phyloP scores from a whole-genome alignment of 2,329 filamentous ascomycete species.

The Escovopsis sp. region DNA sequence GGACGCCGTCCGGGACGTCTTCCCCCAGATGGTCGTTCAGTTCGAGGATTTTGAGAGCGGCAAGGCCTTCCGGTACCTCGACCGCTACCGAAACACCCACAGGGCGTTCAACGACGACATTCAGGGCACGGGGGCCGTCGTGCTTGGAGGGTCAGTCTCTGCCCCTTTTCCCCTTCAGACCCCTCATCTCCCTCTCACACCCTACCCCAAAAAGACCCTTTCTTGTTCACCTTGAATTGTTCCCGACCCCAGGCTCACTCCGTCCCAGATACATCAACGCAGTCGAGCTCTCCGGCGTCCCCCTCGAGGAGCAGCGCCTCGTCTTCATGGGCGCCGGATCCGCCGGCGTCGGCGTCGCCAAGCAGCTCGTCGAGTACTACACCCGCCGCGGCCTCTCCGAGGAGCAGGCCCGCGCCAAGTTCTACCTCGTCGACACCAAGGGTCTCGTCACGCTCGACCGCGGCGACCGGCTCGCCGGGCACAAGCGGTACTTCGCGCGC shows the following conservation, averaged over 20 bases:
- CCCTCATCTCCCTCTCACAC: too few species aligned
- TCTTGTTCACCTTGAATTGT: too few species aligned
- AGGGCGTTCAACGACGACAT: conserved; percentile 99
- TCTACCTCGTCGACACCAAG: conserved; percentile 96
- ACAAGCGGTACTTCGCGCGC: conserved; percentile 61
- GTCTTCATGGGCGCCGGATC: conserved; percentile 95
- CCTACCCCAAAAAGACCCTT: too few species aligned
- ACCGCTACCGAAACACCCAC: conserved; percentile 75
- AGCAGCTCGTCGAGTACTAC: conserved; percentile 96
- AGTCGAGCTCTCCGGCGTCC: conserved; percentile 73
- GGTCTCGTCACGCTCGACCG: conserved; percentile 88
- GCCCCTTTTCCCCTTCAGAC: too few species aligned
- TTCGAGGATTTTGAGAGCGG: conserved; percentile 96
- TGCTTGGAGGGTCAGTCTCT: conserved; percentile 56
- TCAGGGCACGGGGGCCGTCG: conserved; percentile 91
- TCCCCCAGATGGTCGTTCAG: conserved; percentile 58
- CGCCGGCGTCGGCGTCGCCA: conserved; percentile 91
- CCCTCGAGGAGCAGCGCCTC: conserved; percentile 77
- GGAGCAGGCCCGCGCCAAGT: conserved; percentile 73
- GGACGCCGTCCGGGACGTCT: conserved; percentile 67
- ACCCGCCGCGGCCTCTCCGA: conserved; percentile 81
- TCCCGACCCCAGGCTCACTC: too few species aligned
- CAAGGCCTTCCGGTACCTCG: conserved; percentile 80
- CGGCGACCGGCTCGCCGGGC: conserved; percentile 83
- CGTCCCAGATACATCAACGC: conserved; percentile 43